Conservation (phyloP, 192 early-diverging fungal genomes). For the Coemansia sp. region DNA sequence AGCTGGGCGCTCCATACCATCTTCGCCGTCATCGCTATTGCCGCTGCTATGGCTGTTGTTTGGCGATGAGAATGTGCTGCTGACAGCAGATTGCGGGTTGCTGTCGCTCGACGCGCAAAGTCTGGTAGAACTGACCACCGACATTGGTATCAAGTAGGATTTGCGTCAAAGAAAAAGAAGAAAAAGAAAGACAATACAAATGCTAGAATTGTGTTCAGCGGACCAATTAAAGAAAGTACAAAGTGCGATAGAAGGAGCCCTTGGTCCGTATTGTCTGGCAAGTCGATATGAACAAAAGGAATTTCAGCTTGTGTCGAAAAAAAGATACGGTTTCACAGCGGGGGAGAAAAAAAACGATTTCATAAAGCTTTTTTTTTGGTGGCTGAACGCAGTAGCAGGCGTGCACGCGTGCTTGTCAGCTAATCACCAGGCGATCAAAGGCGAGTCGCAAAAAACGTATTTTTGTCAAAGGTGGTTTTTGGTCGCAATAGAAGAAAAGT, state of each 20-base stretch:
- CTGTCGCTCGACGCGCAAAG: background rate
- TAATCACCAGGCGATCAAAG: background rate
- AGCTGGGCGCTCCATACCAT: slow-evolving; percentile 2
- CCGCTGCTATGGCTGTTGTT: slow-evolving; percentile 10
- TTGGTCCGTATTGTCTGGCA: background rate
- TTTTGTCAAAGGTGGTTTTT: too few species aligned
- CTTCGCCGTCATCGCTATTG: background rate
- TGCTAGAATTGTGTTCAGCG: background rate
- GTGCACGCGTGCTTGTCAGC: background rate
- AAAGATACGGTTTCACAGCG: background rate
- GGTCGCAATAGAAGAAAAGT: background rate
- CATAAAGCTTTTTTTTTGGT: background rate
- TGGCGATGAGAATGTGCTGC: background rate
- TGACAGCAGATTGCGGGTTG: slow-evolving; percentile 1
- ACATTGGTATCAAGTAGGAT: slow-evolving; percentile 9
- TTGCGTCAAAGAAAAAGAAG: slow-evolving; percentile 1
- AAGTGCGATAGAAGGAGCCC: slow-evolving; percentile 5
- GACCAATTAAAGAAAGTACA: slow-evolving; percentile 2
- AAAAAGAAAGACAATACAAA: slow-evolving; percentile 7
- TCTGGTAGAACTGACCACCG: slow-evolving; percentile 11
- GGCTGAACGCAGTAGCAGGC: background rate
- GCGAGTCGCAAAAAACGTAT: too few species aligned
- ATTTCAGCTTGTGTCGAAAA: background rate
- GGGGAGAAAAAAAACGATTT: background rate
- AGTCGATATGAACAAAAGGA: background rate